Conservation (phyloP, 2,329 filamentous ascomycete species). For the Sporothrix globosa region DNA sequence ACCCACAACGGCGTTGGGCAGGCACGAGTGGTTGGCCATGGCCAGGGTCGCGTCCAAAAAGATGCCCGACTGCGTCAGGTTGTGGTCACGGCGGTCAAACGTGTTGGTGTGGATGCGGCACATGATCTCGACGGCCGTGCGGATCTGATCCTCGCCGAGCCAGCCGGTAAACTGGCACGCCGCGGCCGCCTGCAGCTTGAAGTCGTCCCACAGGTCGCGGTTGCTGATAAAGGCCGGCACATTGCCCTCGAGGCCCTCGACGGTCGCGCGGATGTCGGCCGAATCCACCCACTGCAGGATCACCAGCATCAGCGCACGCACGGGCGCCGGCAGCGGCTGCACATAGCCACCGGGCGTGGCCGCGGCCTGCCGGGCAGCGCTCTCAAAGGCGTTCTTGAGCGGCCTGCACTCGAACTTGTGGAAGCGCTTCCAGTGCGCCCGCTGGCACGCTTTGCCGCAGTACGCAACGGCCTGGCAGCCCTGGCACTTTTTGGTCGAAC, state of each 20-base stretch:
- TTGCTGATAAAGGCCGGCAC: constrained; percentile 45
- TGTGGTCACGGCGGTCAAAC: constrained; percentile 59
- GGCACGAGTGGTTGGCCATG: constrained; percentile 66
- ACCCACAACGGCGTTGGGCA: constrained; percentile 62
- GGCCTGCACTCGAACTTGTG: constrained; percentile 60
- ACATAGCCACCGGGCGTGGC: constrained; percentile 32
- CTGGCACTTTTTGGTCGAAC: constrained; percentile 49
- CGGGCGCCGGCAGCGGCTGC: constrained; percentile 56
- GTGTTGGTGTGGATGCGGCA: constrained; percentile 66
- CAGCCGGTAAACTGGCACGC: constrained; percentile 54
- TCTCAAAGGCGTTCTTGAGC: constrained; percentile 46
- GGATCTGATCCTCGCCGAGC: constrained; percentile 44
- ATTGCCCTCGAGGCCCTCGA: constrained; percentile 54
- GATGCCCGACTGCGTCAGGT: constrained; percentile 57
- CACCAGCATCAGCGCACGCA: constrained; percentile 57
- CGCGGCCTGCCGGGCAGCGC: neutral
- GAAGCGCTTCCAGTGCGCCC: constrained; percentile 54
- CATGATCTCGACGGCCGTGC: constrained; percentile 51
- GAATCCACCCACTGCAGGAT: constrained; percentile 45
- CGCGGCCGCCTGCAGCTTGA: constrained; percentile 54
- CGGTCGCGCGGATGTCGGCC: constrained; percentile 39
- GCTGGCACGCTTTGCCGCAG: constrained; percentile 59
- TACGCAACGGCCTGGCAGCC: constrained; percentile 59
- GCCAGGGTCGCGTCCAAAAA: constrained; percentile 60
- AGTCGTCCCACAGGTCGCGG: constrained; percentile 50